Conservation (phyloP, 1,284 basidiomycete species). For the Cutaneotrichosporon mucoides region DNA sequence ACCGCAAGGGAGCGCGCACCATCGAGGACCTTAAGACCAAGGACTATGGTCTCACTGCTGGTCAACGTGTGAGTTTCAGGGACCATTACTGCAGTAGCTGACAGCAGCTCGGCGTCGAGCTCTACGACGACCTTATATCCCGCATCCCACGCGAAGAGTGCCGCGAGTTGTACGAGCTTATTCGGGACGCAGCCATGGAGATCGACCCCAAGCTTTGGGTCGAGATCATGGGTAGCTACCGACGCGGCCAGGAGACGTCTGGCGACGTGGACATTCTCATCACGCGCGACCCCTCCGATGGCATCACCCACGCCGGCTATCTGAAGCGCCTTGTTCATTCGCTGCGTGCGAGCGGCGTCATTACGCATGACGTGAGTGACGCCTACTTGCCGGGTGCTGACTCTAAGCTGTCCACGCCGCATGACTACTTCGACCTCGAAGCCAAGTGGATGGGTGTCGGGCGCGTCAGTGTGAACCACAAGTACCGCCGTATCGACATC, state of each 20-base stretch:
- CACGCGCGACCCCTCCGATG: constrained; percentile 67
- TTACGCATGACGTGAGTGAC: constrained; percentile 68
- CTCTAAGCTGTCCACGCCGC: constrained; percentile 52
- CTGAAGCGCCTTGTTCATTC: constrained; percentile 54
- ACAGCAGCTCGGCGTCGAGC: constrained; percentile 61
- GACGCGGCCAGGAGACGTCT: constrained; percentile 70
- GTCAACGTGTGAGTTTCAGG: constrained; percentile 59
- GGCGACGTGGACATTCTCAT: constrained; percentile 89
- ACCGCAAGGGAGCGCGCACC: constrained; percentile 65
- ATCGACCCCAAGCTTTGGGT: constrained; percentile 70
- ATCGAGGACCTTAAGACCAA: constrained; percentile 64
- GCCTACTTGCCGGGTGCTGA: not conserved
- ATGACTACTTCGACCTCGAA: constrained; percentile 64
- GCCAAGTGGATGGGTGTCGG: constrained; percentile 77
- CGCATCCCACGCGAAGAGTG: constrained; percentile 86
- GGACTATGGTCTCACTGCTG: constrained; percentile 53
- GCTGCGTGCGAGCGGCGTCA: constrained; percentile 59
- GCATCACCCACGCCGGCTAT: constrained; percentile 64
- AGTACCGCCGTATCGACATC: constrained; percentile 72
- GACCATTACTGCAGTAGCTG: too few species aligned
- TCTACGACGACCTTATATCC: constrained; percentile 63
- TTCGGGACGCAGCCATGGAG: constrained; percentile 63
- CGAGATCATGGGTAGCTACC: constrained; percentile 85
- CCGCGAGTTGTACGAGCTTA: constrained; percentile 63
- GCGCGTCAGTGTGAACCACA: constrained; percentile 42